Percentiles rank a stretch among this genome's conserved stretches.
Conservation (phyloP, 345 rosid genomes). For the Citrus inodora region DNA sequence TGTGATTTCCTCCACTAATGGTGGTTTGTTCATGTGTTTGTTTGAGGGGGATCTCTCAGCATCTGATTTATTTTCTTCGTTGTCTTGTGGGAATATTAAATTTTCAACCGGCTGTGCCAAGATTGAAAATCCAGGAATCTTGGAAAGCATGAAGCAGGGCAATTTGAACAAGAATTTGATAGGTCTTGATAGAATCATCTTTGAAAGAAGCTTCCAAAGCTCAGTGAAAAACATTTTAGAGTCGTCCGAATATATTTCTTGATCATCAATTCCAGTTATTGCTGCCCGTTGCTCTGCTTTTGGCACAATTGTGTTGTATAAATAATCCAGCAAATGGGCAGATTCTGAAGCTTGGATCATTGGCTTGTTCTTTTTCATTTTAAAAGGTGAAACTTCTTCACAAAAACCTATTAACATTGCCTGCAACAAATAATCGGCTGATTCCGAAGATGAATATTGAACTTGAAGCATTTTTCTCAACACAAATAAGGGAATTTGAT, state of each 20-base stretch:
- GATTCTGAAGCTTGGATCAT: background rate
- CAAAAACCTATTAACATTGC: background rate
- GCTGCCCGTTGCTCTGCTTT: background rate
- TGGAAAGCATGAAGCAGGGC: conserved; percentile 51
- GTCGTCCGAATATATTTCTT: background rate
- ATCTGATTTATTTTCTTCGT: conserved; percentile 11
- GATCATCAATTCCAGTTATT: background rate
- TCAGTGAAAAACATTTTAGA: conserved; percentile 17
- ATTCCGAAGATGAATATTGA: background rate
- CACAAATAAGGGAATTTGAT: conserved; percentile 65
- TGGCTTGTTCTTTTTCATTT: background rate
- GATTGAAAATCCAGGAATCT: conserved; percentile 45
- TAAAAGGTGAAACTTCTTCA: background rate
- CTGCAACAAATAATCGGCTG: background rate
- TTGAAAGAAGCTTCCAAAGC: conserved; percentile 28
- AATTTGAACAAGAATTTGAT: conserved; percentile 30
- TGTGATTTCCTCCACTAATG: conserved; percentile 60
- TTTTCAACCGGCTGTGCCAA: conserved; percentile 30
- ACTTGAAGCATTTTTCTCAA: conserved; percentile 35
- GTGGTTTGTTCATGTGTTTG: conserved; percentile 32
- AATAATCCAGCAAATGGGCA: background rate
- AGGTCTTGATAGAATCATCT: conserved; percentile 29
- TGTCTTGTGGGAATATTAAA: conserved; percentile 12
- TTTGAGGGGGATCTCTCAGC: background rate
- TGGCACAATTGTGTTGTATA: background rate